Evolutionary conservation across 2,329 filamentous ascomycete genomes (phyloP).

Genomic region (Trichoderma lentiforme): DNA sequence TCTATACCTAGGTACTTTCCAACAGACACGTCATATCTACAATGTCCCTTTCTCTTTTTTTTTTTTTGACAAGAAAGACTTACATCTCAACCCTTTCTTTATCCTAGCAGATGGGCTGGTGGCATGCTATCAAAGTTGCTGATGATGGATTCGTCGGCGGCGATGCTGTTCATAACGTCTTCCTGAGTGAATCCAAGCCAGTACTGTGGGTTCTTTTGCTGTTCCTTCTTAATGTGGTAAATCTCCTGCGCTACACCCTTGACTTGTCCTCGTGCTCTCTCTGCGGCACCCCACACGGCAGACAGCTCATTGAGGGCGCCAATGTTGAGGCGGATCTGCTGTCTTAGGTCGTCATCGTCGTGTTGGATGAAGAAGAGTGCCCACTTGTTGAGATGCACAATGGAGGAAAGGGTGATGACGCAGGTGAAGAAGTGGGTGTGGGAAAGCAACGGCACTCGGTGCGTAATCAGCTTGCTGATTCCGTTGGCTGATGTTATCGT

Average conservation of each 20-base stretch:
- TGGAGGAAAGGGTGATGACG: conserved; percentile 72
- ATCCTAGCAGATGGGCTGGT: conserved; percentile 1
- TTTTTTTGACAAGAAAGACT: background rate
- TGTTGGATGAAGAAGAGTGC: conserved; percentile 58
- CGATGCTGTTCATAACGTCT: conserved; percentile 53
- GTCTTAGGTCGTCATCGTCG: conserved; percentile 65
- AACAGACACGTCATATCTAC: background rate
- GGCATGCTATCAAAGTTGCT: conserved; percentile 48
- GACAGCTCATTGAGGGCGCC: conserved; percentile 69
- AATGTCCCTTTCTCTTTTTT: background rate
- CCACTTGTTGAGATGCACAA: conserved; percentile 80
- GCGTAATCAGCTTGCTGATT: conserved; percentile 70
- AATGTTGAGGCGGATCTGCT: conserved; percentile 75
- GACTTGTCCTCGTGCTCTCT: conserved; percentile 67
- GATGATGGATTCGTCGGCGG: conserved; percentile 58
- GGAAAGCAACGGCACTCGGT: conserved; percentile 66
- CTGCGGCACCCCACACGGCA: conserved; percentile 69
- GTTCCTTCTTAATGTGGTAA: conserved; percentile 56
- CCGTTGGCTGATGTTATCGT: conserved; percentile 75
- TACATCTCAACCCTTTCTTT: background rate
- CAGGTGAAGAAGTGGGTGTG: conserved; percentile 86
- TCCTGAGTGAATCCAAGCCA: conserved; percentile 55
- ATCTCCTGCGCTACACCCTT: conserved; percentile 77
- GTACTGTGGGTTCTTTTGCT: conserved; percentile 50
- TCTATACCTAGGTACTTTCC: background rate